Conservation (phyloP, 169 alveolate species). For the Plasmodium knowlesi region DNA sequence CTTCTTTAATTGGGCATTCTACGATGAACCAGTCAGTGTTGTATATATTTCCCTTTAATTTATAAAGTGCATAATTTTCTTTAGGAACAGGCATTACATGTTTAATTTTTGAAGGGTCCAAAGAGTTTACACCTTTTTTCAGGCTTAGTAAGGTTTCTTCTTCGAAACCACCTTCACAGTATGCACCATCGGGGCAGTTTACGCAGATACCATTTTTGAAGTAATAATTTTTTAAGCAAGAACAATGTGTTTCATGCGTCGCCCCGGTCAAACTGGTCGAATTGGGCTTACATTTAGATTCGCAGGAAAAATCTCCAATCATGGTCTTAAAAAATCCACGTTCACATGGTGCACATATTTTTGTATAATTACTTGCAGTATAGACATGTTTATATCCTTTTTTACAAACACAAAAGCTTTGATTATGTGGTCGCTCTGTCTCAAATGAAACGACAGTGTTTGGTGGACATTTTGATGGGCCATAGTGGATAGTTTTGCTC, state of each 20-base stretch:
- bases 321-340: slow-evolving; percentile 79
- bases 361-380: slow-evolving; percentile 43
- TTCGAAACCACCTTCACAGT: slow-evolving; percentile 79
- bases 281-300: slow-evolving; percentile 77
- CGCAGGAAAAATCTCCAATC: slow-evolving; percentile 80
- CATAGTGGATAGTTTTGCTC: slow-evolving; percentile 72
- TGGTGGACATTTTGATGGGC: slow-evolving; percentile 86
- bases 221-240: slow-evolving; percentile 79
- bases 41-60: slow-evolving; percentile 61
- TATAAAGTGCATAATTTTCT: slow-evolving; percentile 76
- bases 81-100: slow-evolving; percentile 81
- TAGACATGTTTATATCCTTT: slow-evolving; percentile 69
- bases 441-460: slow-evolving; percentile 87
- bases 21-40: slow-evolving; percentile 79
- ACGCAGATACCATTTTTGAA: slow-evolving; percentile 77
- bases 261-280: slow-evolving; percentile 79
- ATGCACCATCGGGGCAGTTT: slow-evolving; percentile 82
- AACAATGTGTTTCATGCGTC: slow-evolving; percentile 79
- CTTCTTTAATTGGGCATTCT: slow-evolving; percentile 79
- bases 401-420: slow-evolving; percentile 62
- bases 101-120: slow-evolving; percentile 62
- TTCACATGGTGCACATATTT: slow-evolving; percentile 80
- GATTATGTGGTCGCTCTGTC: slow-evolving; percentile 80
- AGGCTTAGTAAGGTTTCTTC: slow-evolving; percentile 66
- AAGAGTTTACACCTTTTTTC: slow-evolving; percentile 66